Evolutionary conservation across 108 stramenopile species (phyloP).

Genomic region (Bacterosira constricta): DNA sequence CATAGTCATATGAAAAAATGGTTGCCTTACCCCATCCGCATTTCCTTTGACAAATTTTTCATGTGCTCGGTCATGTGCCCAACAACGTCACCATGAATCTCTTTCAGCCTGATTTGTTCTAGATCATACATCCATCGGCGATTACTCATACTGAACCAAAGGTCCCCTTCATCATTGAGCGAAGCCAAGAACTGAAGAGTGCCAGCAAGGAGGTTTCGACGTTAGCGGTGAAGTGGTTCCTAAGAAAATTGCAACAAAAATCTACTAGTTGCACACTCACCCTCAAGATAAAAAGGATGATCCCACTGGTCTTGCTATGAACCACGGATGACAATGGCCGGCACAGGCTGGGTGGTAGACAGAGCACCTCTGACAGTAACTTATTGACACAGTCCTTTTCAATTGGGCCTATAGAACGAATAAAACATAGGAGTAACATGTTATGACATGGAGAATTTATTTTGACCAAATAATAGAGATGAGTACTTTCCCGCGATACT

Average conservation of each 20-base stretch:
- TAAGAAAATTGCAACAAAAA: no score
- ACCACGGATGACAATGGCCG: constrained; percentile 24
- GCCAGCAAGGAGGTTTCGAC: no score
- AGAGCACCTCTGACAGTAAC: constrained; percentile 25
- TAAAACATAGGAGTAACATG: not conserved
- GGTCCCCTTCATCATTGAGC: constrained; percentile 53
- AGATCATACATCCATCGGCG: constrained; percentile 65
- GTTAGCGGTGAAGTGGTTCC: no score
- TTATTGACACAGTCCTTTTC: constrained; percentile 38
- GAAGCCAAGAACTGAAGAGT: constrained; percentile 56
- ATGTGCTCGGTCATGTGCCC: constrained; percentile 54
- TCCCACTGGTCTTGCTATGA: constrained; percentile 29
- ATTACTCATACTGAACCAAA: constrained; percentile 51
- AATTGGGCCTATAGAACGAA: constrained; percentile 13
- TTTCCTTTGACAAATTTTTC: constrained; percentile 29
- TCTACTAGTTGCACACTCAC: no score
- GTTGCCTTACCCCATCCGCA: constrained; percentile 51
- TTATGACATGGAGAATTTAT: not conserved
- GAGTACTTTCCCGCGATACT: no score
- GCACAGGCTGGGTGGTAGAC: constrained; percentile 25
- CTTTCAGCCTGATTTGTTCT: constrained; percentile 33
- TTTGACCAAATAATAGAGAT: not conserved
- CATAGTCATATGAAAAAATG: no score
- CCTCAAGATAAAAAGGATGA: constrained; percentile 28
- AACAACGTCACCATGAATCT: constrained; percentile 32